A percentile compares a stretch with the other conserved stretches of the same genome.
Conservation (phyloP, 345 rosid genomes). For the Populus simonii region DNA sequence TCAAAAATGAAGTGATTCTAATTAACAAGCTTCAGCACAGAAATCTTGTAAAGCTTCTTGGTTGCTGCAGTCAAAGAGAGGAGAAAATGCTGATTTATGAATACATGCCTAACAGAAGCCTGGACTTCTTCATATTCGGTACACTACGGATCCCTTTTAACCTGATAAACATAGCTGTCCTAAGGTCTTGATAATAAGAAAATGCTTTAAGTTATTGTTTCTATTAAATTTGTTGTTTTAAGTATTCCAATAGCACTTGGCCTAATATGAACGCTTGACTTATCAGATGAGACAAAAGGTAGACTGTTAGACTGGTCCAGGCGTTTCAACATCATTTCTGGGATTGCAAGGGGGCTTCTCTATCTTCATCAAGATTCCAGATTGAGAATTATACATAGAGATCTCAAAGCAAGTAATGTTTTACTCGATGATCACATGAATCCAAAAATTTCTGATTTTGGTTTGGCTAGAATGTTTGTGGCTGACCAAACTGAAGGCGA, state of each 20-base stretch:
- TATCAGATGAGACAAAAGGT: conserved; percentile 5
- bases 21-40: conserved; percentile 9
- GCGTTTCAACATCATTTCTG: conserved; percentile 15
- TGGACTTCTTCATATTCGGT: conserved; percentile 33
- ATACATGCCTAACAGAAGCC: conserved; percentile 33
- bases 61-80: conserved; percentile 32
- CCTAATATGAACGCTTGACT: no score
- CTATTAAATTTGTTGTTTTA: no score
- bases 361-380: conserved; percentile 25
- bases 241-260: no score
- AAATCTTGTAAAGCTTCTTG: conserved; percentile 22
- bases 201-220: no score
- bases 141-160: not conserved
- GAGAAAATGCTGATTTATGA: conserved; percentile 37
- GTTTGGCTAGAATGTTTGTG: conserved; percentile 20
- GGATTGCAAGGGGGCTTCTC: conserved; percentile 20
- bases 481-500: conserved; percentile 19
- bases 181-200: not conserved
- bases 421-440: conserved; percentile 21
- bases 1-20: conserved; percentile 7
- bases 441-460: conserved; percentile 25
- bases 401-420: conserved; percentile 23
- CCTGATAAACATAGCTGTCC: not conserved
- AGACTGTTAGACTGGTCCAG: conserved; percentile 8
- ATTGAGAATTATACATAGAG: conserved; percentile 19